Evolutionary conservation across 441 rosid species (phyloP), one percentile per base, ranked within the genome.

Genomic region (Jatropha multifida): DNA sequence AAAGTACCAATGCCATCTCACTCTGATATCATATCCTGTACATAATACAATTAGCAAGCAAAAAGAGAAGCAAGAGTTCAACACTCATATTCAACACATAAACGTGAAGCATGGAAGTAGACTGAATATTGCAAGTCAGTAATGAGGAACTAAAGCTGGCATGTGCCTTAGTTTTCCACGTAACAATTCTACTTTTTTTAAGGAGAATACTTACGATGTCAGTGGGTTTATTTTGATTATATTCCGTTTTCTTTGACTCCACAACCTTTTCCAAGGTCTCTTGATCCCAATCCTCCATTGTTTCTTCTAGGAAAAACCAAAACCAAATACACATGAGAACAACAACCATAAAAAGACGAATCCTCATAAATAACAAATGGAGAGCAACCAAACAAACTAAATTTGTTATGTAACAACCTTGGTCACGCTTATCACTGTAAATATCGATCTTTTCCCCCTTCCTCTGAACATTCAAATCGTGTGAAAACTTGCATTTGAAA

Each of bases 211-310:
- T 81, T 87, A 92, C 98, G 74, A 94, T 96, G 78, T 96, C 97
- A 46, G 94, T 94, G 52, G 97, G 98, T 82, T 88, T 96, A 49
- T 96, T 96, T 86, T 86, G 92, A 75, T 92, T 85, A 77, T 96
- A 92, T 78, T 95, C 97, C 0, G 49, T 85, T 76, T 83, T 88
- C 92, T 93, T 96, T 0, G 96, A 92, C 78, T 92, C 94, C 75
- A 94, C 90, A 59, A 94, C 99, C 81, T 91, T 91, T 88, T 96
- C 99, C 83, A 96, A 80, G 12, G 91, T 92, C 76, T 86, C 98
- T 79, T 94, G 98, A 82, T 96, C 99, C 97, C 98, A 96, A 52
- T 96, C 94, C 74, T 92, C 98, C 98, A 96, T 96, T 0, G 87
- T 78, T 41, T 84, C 98, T 89, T 75, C 56, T 48, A 69, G 41